A percentile compares a stretch with the other conserved stretches of the same genome.
phyloP scores from a whole-genome alignment of 2,329 filamentous ascomycete species.

The Acrocalymma vagum region DNA sequence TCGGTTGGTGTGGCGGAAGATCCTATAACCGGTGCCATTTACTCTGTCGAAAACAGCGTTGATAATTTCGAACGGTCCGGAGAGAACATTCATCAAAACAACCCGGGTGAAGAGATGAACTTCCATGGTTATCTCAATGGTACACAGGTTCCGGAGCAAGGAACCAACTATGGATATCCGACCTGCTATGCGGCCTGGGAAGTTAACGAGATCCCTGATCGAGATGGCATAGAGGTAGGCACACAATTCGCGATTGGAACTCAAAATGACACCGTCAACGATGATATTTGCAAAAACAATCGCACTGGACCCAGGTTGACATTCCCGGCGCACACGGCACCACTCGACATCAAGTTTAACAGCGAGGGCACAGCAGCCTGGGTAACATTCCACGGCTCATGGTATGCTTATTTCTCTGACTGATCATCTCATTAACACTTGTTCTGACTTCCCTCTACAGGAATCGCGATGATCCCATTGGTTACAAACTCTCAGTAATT shows the following conservation, averaged over 20 bases:
- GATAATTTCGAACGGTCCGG: constrained; percentile 68
- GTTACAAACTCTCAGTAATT: constrained; percentile 61
- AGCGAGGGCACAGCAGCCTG: constrained; percentile 66
- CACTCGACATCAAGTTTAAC: constrained; percentile 75
- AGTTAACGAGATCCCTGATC: constrained; percentile 58
- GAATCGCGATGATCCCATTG: constrained; percentile 58
- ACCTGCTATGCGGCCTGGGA: constrained; percentile 74
- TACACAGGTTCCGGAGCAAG: constrained; percentile 52
- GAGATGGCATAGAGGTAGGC: constrained; percentile 54
- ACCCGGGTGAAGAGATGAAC: constrained; percentile 79
- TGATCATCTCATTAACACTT: not conserved
- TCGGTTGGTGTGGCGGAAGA: constrained; percentile 76
- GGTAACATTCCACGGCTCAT: constrained; percentile 76
- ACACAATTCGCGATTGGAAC: constrained; percentile 59
- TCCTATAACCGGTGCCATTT: constrained; percentile 59
- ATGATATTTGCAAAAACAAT: constrained; percentile 53
- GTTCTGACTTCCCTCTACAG: constrained; percentile 24
- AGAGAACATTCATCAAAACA: constrained; percentile 71
- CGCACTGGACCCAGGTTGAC: constrained; percentile 61
- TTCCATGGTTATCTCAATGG: constrained; percentile 70
- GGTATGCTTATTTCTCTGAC: constrained; percentile 54
- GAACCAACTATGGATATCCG: constrained; percentile 75
- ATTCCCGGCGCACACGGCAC: constrained; percentile 73
- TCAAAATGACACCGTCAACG: constrained; percentile 57
- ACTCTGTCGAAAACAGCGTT: constrained; percentile 73